Percentiles rank a stretch among this genome's conserved stretches.
Evolutionary conservation across 495 filamentous ascomycete species (phyloP).

Genomic region (Sporormia fimetaria): DNA sequence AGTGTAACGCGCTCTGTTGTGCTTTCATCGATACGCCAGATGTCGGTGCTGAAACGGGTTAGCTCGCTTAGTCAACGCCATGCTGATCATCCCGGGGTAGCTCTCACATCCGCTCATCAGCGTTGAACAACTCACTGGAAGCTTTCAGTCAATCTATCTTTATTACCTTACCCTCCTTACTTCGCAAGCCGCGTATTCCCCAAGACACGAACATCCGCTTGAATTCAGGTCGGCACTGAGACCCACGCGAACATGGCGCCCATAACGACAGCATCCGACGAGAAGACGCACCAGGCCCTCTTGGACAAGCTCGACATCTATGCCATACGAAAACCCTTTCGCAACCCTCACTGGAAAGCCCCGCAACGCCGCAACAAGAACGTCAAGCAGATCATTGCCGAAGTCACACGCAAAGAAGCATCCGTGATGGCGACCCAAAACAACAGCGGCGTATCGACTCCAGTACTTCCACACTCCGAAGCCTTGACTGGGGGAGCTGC

Average conservation of each 20-base stretch:
- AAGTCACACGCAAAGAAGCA: conserved; percentile 72
- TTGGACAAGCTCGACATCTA: conserved; percentile 85
- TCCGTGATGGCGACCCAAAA: conserved; percentile 65
- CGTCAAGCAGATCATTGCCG: conserved; percentile 90
- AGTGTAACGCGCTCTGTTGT: conserved; percentile 6
- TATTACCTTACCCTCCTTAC: background rate
- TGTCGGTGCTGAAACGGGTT: conserved; percentile 1
- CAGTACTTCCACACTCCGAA: conserved; percentile 38
- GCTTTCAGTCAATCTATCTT: background rate
- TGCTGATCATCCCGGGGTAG: too few species aligned
- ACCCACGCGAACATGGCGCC: conserved; percentile 30
- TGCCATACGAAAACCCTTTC: conserved; percentile 69
- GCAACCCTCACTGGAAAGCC: conserved; percentile 78
- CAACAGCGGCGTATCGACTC: conserved; percentile 71
- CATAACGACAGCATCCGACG: conserved; percentile 34
- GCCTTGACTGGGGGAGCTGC: conserved; percentile 42
- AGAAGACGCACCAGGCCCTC: conserved; percentile 37
- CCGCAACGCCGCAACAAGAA: conserved; percentile 95
- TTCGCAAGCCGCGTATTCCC: background rate
- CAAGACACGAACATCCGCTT: background rate
- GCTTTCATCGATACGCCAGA: conserved; percentile 3
- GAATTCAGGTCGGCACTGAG: background rate
- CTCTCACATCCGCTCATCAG: too few species aligned
- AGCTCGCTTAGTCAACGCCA: too few species aligned
- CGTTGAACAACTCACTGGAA: too few species aligned